Conservation (phyloP, 108 stramenopile species). For the Schizochytrium sp. region DNA sequence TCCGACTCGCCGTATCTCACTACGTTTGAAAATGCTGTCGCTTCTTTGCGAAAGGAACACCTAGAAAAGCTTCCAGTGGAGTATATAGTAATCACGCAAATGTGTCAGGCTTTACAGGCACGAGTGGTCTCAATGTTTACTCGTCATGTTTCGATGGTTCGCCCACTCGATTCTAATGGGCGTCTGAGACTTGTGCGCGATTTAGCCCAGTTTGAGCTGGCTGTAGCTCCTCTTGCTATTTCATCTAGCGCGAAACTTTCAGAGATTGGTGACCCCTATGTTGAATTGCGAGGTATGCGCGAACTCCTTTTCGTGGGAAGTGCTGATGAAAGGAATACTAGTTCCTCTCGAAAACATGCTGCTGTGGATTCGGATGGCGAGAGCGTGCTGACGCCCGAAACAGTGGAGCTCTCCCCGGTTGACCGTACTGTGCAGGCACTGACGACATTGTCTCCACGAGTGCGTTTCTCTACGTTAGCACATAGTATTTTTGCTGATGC, state of each 20-base stretch:
- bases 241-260: not conserved
- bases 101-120: slow-evolving; percentile 44
- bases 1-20: slow-evolving; percentile 20
- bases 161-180: slow-evolving; percentile 12
- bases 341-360: not conserved
- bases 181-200: slow-evolving; percentile 4
- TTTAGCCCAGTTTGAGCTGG: slow-evolving; percentile 46
- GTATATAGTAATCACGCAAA: not conserved
- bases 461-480: slow-evolving; percentile 17
- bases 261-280: slow-evolving; percentile 31
- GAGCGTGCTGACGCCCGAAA: not conserved
- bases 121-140: slow-evolving; percentile 37
- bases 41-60: not conserved
- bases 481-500: slow-evolving; percentile 6
- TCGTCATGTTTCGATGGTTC: slow-evolving; percentile 46
- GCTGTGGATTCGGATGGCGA: too few species aligned
- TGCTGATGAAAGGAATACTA: not conserved
- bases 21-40: not conserved
- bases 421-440: not conserved
- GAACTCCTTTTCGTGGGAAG: slow-evolving; percentile 10
- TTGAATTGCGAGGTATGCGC: slow-evolving; percentile 42
- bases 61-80: slow-evolving; percentile 55
- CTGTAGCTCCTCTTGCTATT: not conserved
- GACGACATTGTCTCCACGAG: not conserved
- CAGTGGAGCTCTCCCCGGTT: not conserved